A percentile compares a stretch with the other conserved stretches of the same genome.
phyloP scores from a whole-genome alignment of 495 filamentous ascomycete species.

The Pyronema domesticum region DNA sequence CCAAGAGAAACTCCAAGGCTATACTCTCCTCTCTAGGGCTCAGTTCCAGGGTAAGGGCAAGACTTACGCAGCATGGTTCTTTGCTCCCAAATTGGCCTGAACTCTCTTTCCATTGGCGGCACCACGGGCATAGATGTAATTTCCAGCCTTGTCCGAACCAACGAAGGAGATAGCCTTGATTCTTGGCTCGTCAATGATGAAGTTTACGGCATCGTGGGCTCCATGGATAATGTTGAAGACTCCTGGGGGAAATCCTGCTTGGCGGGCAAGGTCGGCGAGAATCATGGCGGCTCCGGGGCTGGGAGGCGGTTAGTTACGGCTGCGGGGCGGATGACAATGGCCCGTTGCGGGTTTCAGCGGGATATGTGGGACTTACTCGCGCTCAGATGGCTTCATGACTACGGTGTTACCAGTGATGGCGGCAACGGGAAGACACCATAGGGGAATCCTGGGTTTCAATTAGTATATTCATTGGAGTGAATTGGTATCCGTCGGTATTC shows the following conservation, averaged over 20 bases:
- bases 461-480: not conserved
- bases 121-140: slow-evolving; percentile 85
- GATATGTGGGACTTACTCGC: slow-evolving; percentile 34
- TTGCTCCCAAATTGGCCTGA: slow-evolving; percentile 95
- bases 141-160: slow-evolving; percentile 85
- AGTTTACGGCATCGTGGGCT: slow-evolving; percentile 78
- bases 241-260: slow-evolving; percentile 85
- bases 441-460: slow-evolving; percentile 48
- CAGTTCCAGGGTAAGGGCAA: no score
- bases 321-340: not conserved
- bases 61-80: slow-evolving; percentile 73
- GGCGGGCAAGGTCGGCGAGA: slow-evolving; percentile 71
- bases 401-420: slow-evolving; percentile 88
- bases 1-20: no score
- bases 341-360: no score
- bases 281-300: slow-evolving; percentile 93
- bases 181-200: slow-evolving; percentile 85
- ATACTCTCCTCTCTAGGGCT: no score
- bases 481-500: not conserved
- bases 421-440: slow-evolving; percentile 93
- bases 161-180: slow-evolving; percentile 99
- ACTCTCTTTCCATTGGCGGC: slow-evolving; percentile 82
- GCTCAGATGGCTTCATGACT: slow-evolving; percentile 92
- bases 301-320: slow-evolving; percentile 4
- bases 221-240: slow-evolving; percentile 94